Evolutionary conservation across 106 monocot genomes (phyloP), one percentile per base, ranked within the genome.

Genomic region (Narthecium ossifragum): DNA sequence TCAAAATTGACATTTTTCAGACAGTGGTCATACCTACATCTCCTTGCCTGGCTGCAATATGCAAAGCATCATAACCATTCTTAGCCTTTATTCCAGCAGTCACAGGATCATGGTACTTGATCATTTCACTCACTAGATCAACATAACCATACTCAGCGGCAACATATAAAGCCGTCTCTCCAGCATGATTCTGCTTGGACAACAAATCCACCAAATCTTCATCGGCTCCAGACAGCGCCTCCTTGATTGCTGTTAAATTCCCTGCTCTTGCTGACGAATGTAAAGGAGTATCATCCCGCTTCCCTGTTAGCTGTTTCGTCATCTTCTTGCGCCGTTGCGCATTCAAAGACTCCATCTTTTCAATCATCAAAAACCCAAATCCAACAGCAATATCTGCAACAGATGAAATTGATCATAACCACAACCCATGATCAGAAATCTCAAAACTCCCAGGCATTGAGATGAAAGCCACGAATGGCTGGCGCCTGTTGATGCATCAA

Each of bases 21-120:
- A 45, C 8, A 29, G 54, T 62, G n/a, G 8, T 31, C 64, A 53
- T 86, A 90, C 86, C 90, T 75, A 78, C 75, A 84, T 98, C 90
- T 25, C 96, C 96, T 74, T 90, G 90, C 55, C 81, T 86, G 64
- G 96, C 90, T 27, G 96, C 83, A 8, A 98, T 74, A 47, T 84
- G 96, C 40, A 90, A 67, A 9, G 96, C 78, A 72, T 98, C 96
- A 47, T 86, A 90, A 18, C 96, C 90, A 75, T 84, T 90, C 62
- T 75, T 90, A 7, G 90, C 86, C 68, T 81, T 98, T 22, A 90
- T 76, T 32, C 83, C 70, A 17, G 96, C 96, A 4, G 54, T 63
- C 1, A 63, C 57, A 58, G 57, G 75, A 53, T 90, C 86, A 68
- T 86, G 66, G 49, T 79, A 76, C 67, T 73, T 78, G 15, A 84